Evolutionary conservation across 1,284 basidiomycete genomes (phyloP), one percentile per base, ranked within the genome.

Genomic region (Naganishia sp.): DNA sequence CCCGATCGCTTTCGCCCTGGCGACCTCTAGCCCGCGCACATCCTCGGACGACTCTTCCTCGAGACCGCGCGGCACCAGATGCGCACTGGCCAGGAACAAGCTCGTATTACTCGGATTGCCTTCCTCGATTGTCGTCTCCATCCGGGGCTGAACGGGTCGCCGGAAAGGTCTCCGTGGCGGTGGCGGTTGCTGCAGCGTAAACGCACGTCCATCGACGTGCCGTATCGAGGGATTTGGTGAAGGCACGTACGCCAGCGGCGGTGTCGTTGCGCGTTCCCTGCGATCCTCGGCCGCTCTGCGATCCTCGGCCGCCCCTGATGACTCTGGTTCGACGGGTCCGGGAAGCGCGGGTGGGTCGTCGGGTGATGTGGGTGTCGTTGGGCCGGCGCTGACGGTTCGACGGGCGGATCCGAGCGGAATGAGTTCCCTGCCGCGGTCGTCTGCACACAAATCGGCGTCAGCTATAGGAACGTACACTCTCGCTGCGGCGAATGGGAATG

Each of bases 171-270:
- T 15, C 4, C 53, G 53, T 21, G 53, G 53, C 31, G 53, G 50
- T 28, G 50, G 50, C 25, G 50, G 53, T 36, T 55, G 53, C 36
- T 55, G 53, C 18, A 55, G 53, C 36, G 53, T 55, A 21, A 55
- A 55, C 21, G 28, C 53, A 18, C 50, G n/a, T 21, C 21, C 13
- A 21, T 23, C 28, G 49, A 50, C 28, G 15, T 21, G n/a, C 36
- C 28, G 15, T 36, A 36, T 15, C 10, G 36, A 33, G 9, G 53
- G 18, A 21, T 55, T 39, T 11, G 31, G 25, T 28, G 4, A 36
- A 9, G 53, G 53, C 4, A 55, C n/a, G 36, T 39, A 55, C n/a
- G 53, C 53, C 15, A 55, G 53, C 25, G 18, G 16, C n/a, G 53
- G 53, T 18, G 53, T 55, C 33, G 15, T 15, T 6, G 36, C 33